A percentile compares a stretch with the other conserved stretches of the same genome.
These are phyloP conservation scores for Iris pallida DNA, from an alignment of 116 monocot genomes.

Conservation along the genomic window DNA sequence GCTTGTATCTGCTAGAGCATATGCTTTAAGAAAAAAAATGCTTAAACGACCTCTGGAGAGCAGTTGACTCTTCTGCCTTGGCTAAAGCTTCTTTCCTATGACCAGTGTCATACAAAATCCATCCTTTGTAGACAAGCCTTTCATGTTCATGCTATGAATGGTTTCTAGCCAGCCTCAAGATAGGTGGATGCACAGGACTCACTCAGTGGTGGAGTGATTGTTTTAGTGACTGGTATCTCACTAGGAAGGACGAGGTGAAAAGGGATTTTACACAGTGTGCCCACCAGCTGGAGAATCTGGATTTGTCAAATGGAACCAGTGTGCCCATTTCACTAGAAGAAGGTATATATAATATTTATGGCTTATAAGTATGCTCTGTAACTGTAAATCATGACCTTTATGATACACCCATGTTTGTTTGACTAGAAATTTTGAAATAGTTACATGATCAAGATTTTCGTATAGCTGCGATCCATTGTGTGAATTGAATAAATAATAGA, in stretches of 20 bases:
- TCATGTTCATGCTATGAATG: conserved; percentile 63
- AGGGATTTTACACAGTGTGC: conserved; percentile 66
- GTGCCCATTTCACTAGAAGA: conserved; percentile 17
- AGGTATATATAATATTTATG: conserved; percentile 10
- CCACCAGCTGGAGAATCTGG: conserved; percentile 14
- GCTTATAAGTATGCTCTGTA: no score
- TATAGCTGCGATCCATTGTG: no score
- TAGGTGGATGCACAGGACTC: conserved; percentile 92
- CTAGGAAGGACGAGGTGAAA: conserved; percentile 36
- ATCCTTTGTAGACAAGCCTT: conserved; percentile 89
- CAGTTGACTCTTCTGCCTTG: conserved; percentile 86
- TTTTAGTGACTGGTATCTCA: conserved; percentile 78
- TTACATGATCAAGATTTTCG: no score
- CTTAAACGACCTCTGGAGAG: no score
- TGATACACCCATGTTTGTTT: no score
- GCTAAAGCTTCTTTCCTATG: conserved; percentile 78
- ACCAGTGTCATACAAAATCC: conserved; percentile 92
- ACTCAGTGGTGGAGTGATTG: conserved; percentile 64
- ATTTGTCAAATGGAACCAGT: conserved; percentile 22
- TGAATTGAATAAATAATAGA: no score
- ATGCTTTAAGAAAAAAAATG: no score
- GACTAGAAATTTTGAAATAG: no score
- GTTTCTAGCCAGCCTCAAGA: conserved; percentile 69
- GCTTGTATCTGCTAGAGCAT: no score
- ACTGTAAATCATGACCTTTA: no score